phyloP scores from a whole-genome alignment of 306 rosid species.

The Vicia villosa region DNA sequence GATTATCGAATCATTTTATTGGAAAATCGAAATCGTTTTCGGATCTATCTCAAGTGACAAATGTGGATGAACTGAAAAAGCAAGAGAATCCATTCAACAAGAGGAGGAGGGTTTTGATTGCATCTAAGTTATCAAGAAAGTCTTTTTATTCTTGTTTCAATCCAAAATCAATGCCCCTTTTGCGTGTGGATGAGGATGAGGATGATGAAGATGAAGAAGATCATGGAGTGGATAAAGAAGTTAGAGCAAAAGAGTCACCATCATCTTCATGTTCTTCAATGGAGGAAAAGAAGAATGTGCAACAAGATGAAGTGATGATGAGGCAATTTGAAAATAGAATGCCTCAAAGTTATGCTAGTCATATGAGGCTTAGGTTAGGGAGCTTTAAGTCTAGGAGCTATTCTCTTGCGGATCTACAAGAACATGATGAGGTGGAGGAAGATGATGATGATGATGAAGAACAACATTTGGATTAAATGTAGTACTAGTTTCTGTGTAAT shows the following conservation, averaged over 20 bases:
- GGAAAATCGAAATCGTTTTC: slow-evolving; percentile 87
- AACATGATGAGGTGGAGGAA: slow-evolving; percentile 40
- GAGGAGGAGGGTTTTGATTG: slow-evolving; percentile 59
- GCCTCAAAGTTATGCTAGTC: slow-evolving; percentile 33
- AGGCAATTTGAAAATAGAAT: slow-evolving; percentile 11
- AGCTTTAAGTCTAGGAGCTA: slow-evolving; percentile 65
- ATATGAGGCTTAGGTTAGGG: slow-evolving; percentile 41
- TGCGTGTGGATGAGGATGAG: slow-evolving; percentile 46
- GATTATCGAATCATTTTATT: slow-evolving; percentile 65
- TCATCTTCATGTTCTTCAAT: slow-evolving; percentile 31
- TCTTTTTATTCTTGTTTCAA: slow-evolving; percentile 58
- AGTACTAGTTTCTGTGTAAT: background rate
- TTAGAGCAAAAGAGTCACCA: background rate
- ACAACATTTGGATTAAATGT: background rate
- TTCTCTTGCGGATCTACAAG: slow-evolving; percentile 76
- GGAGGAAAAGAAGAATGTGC: slow-evolving; percentile 31
- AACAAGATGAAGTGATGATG: slow-evolving; percentile 28
- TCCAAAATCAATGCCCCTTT: slow-evolving; percentile 85
- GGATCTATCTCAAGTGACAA: slow-evolving; percentile 56
- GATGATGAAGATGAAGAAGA: slow-evolving; percentile 26
- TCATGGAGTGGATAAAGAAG: slow-evolving; percentile 5
- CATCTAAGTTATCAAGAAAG: slow-evolving; percentile 57
- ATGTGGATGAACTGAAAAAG: slow-evolving; percentile 63
- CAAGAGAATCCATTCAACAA: slow-evolving; percentile 80
- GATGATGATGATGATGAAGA: slow-evolving; percentile 15